A percentile compares a stretch with the other conserved stretches of the same genome.
Conservation (phyloP, 2,329 filamentous ascomycete species). For the Capronia americana region DNA sequence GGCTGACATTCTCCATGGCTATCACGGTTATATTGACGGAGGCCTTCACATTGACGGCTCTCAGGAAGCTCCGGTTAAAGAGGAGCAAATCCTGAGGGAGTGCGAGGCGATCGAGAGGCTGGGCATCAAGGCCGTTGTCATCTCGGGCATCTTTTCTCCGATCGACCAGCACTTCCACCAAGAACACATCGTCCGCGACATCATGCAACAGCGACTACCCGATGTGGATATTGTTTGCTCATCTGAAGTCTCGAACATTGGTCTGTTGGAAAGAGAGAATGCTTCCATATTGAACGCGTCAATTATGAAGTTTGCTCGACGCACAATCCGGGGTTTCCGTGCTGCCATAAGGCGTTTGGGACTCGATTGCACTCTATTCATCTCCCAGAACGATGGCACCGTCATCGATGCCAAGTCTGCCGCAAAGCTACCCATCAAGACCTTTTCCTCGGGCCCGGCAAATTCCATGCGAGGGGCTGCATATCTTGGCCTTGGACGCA, state of each 20-base stretch:
- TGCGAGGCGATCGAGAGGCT: conserved; percentile 44
- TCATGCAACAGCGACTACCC: conserved; percentile 43
- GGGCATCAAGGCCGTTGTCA: conserved; percentile 49
- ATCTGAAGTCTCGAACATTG: conserved; percentile 52
- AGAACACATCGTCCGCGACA: conserved; percentile 45
- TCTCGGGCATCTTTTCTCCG: conserved; percentile 57
- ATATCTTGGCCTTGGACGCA: conserved; percentile 39
- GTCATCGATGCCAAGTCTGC: conserved; percentile 56
- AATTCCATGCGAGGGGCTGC: conserved; percentile 61
- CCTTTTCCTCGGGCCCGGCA: conserved; percentile 59
- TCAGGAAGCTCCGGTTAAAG: conserved; percentile 27
- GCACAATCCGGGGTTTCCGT: conserved; percentile 28
- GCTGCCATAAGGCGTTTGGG: conserved; percentile 30
- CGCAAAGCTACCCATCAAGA: conserved; percentile 57
- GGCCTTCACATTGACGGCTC: conserved; percentile 29
- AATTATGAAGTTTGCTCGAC: conserved; percentile 24
- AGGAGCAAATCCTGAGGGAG: conserved; percentile 16
- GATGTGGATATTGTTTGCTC: conserved; percentile 49
- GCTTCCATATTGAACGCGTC: conserved; percentile 69
- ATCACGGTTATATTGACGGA: conserved; percentile 26
- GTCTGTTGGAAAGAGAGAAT: conserved; percentile 66
- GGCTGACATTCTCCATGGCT: conserved; percentile 17
- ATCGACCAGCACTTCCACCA: conserved; percentile 47
- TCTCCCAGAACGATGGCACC: conserved; percentile 61
- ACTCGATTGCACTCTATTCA: conserved; percentile 55